phyloP scores from a whole-genome alignment of 768 basidiomycete species.

The Termitomyces sp. region DNA sequence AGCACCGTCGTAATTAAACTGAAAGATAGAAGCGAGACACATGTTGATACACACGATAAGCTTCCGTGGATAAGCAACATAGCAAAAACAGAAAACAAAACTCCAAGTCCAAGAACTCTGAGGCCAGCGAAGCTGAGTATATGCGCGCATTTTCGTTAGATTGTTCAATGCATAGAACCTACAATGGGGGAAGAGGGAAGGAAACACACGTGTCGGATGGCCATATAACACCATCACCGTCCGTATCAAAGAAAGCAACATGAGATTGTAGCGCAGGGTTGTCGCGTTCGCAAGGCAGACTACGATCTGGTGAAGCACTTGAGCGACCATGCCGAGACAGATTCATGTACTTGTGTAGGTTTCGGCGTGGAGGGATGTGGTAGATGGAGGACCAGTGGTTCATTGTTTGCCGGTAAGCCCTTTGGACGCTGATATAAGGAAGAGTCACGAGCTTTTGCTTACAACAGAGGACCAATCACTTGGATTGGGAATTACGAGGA shows the following conservation, averaged over 20 bases:
- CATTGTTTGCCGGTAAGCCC: not conserved
- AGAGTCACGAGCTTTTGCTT: not conserved
- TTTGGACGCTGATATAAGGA: not conserved
- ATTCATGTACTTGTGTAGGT: conserved; percentile 6
- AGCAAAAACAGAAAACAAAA: conserved; percentile 31
- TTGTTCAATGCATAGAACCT: not conserved
- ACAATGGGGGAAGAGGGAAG: not conserved
- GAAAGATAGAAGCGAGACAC: not conserved
- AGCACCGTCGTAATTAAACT: not conserved
- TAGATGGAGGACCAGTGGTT: conserved; percentile 13
- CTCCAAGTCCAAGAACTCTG: conserved; percentile 31
- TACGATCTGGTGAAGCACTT: conserved; percentile 9
- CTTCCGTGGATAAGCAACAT: conserved; percentile 31
- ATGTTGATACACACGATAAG: conserved; percentile 30
- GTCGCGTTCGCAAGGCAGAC: conserved; percentile 12
- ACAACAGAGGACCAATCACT: no score
- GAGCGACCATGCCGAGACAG: conserved; percentile 9
- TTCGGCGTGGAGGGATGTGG: conserved; percentile 9
- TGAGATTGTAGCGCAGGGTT: conserved; percentile 37
- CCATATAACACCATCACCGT: conserved; percentile 42
- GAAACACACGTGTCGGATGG: conserved; percentile 36
- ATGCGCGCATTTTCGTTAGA: not conserved
- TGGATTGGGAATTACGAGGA: no score
- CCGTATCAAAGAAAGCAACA: conserved; percentile 41
- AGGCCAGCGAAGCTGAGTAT: conserved; percentile 22